phyloP scores from a whole-genome alignment of 108 stramenopile genomes.

The Nitzschia inconspicua region DNA sequence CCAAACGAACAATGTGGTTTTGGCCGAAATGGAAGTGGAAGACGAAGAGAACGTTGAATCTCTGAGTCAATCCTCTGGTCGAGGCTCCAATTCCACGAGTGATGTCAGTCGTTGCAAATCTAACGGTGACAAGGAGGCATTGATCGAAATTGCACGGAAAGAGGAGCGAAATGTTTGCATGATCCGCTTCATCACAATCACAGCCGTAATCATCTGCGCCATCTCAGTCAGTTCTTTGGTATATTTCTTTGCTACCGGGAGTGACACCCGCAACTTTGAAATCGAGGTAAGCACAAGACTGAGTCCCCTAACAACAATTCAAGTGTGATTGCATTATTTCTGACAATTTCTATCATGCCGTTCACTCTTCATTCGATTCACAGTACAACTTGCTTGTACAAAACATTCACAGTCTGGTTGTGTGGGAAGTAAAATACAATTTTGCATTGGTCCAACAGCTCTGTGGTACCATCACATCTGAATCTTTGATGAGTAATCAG shows the following conservation, averaged over 20 bases:
- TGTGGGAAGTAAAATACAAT: constrained; percentile 28
- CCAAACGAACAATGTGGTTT: too few relatives aligned
- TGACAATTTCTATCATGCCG: too few relatives aligned
- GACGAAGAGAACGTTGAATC: too few relatives aligned
- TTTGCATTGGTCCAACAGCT: constrained; percentile 19
- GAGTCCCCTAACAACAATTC: too few relatives aligned
- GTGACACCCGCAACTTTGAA: constrained; percentile 5
- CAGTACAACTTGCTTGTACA: constrained; percentile 10
- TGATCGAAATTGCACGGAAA: background rate
- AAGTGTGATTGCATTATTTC: too few relatives aligned
- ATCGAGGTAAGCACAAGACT: constrained; percentile 19
- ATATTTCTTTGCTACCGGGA: background rate
- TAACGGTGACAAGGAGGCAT: too few relatives aligned
- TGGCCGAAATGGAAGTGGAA: too few relatives aligned
- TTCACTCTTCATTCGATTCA: too few relatives aligned
- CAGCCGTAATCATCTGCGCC: background rate
- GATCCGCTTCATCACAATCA: background rate
- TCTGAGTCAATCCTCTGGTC: too few relatives aligned
- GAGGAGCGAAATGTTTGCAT: background rate
- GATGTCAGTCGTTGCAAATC: too few relatives aligned
- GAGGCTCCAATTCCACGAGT: too few relatives aligned
- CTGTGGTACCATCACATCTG: background rate
- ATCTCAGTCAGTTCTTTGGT: constrained; percentile 4
- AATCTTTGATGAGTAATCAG: background rate
- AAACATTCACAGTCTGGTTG: constrained; percentile 6